Evolutionary conservation across 164 flowering plant species (phyloP).

Genomic region (Malania oleifera): DNA sequence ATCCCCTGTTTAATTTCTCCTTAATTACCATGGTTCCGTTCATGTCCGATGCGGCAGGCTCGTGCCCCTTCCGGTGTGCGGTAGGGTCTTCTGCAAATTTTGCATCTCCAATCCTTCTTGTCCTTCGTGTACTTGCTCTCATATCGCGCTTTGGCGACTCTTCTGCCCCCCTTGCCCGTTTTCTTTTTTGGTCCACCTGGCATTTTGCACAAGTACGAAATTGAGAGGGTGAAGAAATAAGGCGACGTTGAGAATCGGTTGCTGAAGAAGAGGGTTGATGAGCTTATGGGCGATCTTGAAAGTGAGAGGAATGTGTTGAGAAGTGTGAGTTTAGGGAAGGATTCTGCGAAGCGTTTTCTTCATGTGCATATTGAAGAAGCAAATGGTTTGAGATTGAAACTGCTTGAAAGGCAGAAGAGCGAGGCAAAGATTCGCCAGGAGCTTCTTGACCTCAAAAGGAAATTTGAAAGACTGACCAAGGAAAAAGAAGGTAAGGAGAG

Average conservation of each 20-base stretch:
- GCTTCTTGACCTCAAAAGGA: constrained; percentile 14
- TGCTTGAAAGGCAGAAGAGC: constrained; percentile 29
- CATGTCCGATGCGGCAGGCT: too few species aligned
- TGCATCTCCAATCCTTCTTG: too few species aligned
- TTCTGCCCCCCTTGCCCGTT: too few species aligned
- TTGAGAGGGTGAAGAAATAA: constrained; percentile 19
- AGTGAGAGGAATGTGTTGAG: constrained; percentile 18
- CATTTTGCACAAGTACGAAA: too few species aligned
- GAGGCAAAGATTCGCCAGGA: constrained; percentile 16
- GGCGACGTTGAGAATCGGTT: constrained; percentile 24
- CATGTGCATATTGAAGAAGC: constrained; percentile 20
- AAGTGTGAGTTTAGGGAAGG: constrained; percentile 30
- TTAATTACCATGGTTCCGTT: too few species aligned
- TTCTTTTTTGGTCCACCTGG: too few species aligned
- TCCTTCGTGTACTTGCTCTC: too few species aligned
- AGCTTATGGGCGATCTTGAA: constrained; percentile 19
- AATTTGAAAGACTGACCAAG: constrained; percentile 14
- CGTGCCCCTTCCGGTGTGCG: too few species aligned
- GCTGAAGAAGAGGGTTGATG: constrained; percentile 24
- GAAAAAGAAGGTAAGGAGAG: constrained; percentile 22
- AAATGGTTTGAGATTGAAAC: constrained; percentile 18
- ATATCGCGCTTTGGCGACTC: too few species aligned
- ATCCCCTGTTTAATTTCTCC: too few species aligned
- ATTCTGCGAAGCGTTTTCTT: constrained; percentile 18
- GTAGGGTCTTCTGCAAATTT: too few species aligned